Base-by-base conservation (phyloP, 768 basidiomycete genomes). In the Saitozyma sp. region DNA sequence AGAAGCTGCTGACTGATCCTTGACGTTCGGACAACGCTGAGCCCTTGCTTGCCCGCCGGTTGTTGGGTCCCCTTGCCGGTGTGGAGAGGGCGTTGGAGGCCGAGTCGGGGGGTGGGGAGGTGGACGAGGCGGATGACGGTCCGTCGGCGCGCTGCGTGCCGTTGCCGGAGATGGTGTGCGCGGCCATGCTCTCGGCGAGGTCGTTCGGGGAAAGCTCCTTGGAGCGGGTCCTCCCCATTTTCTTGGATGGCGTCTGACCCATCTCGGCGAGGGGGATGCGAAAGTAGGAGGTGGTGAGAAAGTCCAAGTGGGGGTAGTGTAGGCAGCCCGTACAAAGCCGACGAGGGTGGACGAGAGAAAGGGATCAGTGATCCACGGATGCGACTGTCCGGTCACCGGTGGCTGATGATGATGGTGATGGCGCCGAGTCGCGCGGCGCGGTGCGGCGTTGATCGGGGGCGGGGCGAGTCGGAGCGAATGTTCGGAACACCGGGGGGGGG, bases 211-310 rank as follows among this genome's bases (percentile, higher is more conserved):
- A 67, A 17, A 76, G 62, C 56, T 79, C 76, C 64, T 79, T 79
- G 39, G 78, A 79, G 58, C 73, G 68, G 29, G 78, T 79, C 16
- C 78, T 68, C 11, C 73, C 69, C 59, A 79, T 68, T 67, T 77
- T 77, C 66, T 79, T 79, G 46, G 71, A 73, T 20, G 61, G 71
- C 43, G 66, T 61, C 58, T 75, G 69, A 38, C 76, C 76, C 76
- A 77, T 77, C 19, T 46, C 69, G 68, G 45, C 53, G 6, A 54
- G 42, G 59, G 54, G 29, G 20, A 40, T 48, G 29, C 48, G 58
- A 49, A 52, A 56, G 29, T 29, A 29, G 29, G 29, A 29, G 58
- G 56, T 48, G 17, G 55, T 63, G 55, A 37, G 50, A 29, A 29
- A 29, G 29, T 29, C 29, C 29, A 29, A 29, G 29, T 5, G 29